Base-by-base conservation (phyloP, 228 moss, liverwort and hornwort species). In the Sphagnum fallax region DNA sequence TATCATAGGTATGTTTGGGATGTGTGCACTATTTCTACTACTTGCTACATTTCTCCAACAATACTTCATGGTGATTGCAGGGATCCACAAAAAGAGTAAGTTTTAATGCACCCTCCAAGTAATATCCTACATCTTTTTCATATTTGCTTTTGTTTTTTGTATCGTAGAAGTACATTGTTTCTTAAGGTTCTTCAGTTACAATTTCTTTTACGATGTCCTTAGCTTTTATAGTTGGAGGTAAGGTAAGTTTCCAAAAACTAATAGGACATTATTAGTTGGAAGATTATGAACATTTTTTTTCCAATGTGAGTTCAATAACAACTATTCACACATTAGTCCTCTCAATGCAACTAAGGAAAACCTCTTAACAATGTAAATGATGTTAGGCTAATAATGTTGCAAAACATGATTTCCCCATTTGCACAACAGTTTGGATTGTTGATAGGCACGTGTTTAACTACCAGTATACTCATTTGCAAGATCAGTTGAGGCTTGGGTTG, bases 1-100 rank as follows among this genome's bases (percentile, higher is more conserved):
- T 15, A 79, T 76, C 16, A 52, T 74, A 8, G 65, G 69, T 5
- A 83, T 83, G 83, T 83, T 83, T 64, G 83, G 79, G 52, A 83
- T 83, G 79, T 83, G 83, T 71, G 16, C 83, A 4, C 51, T 75
- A 49, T 83, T 83, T 49, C 77, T 83, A 9, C 53, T 67, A 47
- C 8, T 75, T 64, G 83, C 80, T 52, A 73, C 83, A 4, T 69
- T 67, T 52, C 79, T 83, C 57, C 76, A 83, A 70, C 76, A 79
- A 13, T 69, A 77, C 53, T 74, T 83, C 8, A 62, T 72, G 69
- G 77, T 76, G 63, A 77, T 83, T 16, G 76, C 74, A 32, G 79
- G 79, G 51, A 83, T 69, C 52, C 79, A 83, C 32, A 32, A 32
- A 32, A 32, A 32, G 2, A 32, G 32, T 32, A 32, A 32, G 32